Conservation (phyloP, 495 filamentous ascomycete species). For the Penicillium turbatum region DNA sequence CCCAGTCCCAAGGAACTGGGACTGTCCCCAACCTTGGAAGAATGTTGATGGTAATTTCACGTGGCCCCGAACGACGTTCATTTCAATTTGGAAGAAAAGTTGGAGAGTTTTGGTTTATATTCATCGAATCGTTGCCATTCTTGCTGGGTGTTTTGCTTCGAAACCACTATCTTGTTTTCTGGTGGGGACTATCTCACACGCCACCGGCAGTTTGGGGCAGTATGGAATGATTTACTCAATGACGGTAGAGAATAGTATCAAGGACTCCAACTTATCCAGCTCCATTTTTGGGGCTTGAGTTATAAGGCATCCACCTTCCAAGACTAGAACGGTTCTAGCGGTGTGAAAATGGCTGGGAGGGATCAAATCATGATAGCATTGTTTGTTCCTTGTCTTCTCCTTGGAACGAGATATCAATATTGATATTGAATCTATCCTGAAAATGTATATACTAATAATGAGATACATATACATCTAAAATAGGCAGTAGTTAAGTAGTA, state of each 20-base stretch:
- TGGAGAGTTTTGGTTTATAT: too few relatives aligned
- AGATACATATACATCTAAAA: too few relatives aligned
- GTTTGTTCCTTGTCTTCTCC: not conserved
- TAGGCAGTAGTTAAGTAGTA: too few relatives aligned
- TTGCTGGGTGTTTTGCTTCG: not conserved
- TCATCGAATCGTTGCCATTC: not conserved
- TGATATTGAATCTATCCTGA: too few relatives aligned
- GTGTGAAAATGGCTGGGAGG: not conserved
- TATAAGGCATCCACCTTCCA: not conserved
- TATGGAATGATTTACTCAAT: not conserved
- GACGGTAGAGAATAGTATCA: not conserved
- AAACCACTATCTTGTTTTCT: not conserved
- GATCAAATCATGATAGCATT: not conserved
- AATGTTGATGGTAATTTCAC: conserved; percentile 9
- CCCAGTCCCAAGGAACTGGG: conserved; percentile 23
- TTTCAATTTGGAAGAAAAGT: too few relatives aligned
- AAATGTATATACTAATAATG: too few relatives aligned
- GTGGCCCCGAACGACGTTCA: conserved; percentile 10
- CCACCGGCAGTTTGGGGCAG: not conserved
- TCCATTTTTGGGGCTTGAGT: not conserved
- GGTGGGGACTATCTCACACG: not conserved
- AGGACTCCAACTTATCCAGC: not conserved
- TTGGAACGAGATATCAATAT: too few relatives aligned
- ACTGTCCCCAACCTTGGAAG: not conserved
- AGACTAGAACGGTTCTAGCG: not conserved